Base-by-base conservation (phyloP, 441 rosid species). In the Adansonia rubrostipa region DNA sequence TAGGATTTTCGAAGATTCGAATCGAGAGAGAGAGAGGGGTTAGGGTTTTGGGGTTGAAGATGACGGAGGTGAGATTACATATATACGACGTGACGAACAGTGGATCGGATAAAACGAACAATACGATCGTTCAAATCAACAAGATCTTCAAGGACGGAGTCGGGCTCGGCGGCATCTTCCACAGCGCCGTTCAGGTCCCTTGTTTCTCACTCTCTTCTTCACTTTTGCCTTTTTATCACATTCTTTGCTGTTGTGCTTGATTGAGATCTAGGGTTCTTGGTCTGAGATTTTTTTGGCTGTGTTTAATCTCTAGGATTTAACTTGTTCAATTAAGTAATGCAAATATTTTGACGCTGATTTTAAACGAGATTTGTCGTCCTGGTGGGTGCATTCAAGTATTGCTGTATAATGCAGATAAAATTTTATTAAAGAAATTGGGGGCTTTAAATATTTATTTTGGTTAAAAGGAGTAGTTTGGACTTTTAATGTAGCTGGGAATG, bases 41-140 rank as follows among this genome's bases (percentile, higher is more conserved):
- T 53, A 33, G 75, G 62, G 75, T 53, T 71, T 71, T 2, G 57
- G 70, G 61, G 58, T 47, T 62, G 47, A 44, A 44, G 69, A 71
- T 77, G 82, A 56, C 51, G 89, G 98, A 96, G 79, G 99, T 96
- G 74, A 76, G 84, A 68, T 82, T 96, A 75, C 97, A 96, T 77
- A 85, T 96, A 63, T 96, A 96, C 86, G 98, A 96, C 73, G 98
- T 96, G 78, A 96, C 99, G 7, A 96, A 96, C 77, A 91, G 97
- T 87, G 99, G 96, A 93, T 96, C 99, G 66, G 98, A 94, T 79
- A 96, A 96, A 89, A 91, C 98, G 50, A 93, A 96, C 91, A 90
- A 76, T 85, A 93, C 99, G 28, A 92, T 96, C 74, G 80, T 92
- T 88, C 91, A 94, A 80, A 94, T 96, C 88, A 96, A 94, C 71